Conservation (phyloP, 2,329 filamentous ascomycete genomes). For the Plenodomus lindquistii region DNA sequence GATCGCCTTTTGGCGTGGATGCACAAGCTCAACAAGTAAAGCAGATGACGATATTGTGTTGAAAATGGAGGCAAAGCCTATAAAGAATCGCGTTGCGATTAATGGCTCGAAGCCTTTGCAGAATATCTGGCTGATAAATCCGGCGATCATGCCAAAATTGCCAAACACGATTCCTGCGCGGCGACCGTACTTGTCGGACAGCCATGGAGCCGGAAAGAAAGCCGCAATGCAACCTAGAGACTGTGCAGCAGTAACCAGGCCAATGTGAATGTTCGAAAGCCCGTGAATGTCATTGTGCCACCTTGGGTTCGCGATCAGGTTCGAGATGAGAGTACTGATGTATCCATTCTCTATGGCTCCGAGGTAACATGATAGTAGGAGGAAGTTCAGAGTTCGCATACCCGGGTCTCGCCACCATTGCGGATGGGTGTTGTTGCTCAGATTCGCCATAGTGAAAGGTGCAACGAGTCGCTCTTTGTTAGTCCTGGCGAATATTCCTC, state of each 20-base stretch:
- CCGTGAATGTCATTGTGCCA: slow-evolving; percentile 12
- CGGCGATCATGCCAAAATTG: slow-evolving; percentile 12
- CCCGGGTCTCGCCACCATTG: slow-evolving; percentile 20
- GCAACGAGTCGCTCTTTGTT: too few species aligned
- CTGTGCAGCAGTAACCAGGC: slow-evolving; percentile 18
- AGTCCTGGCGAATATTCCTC: too few species aligned
- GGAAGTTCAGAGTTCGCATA: slow-evolving; percentile 15
- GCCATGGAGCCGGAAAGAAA: slow-evolving; percentile 23
- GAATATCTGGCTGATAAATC: slow-evolving; percentile 13
- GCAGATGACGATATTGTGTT: slow-evolving; percentile 15
- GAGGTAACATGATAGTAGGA: slow-evolving; percentile 20
- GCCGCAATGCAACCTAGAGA: slow-evolving; percentile 18
- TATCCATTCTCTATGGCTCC: slow-evolving; percentile 23
- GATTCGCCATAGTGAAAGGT: background rate
- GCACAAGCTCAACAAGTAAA: slow-evolving; percentile 16
- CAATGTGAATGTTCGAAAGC: slow-evolving; percentile 7
- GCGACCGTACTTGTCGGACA: slow-evolving; percentile 19
- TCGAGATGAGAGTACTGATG: slow-evolving; percentile 20
- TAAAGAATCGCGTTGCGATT: slow-evolving; percentile 10
- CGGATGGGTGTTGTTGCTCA: slow-evolving; percentile 12
- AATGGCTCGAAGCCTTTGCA: slow-evolving; percentile 7
- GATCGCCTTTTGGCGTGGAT: slow-evolving; percentile 16
- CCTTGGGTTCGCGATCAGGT: slow-evolving; percentile 15
- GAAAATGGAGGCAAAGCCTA: slow-evolving; percentile 15
- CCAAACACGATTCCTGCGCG: slow-evolving; percentile 14